Conservation (phyloP, 2,329 filamentous ascomycete genomes). For the Apiospora koreana region DNA sequence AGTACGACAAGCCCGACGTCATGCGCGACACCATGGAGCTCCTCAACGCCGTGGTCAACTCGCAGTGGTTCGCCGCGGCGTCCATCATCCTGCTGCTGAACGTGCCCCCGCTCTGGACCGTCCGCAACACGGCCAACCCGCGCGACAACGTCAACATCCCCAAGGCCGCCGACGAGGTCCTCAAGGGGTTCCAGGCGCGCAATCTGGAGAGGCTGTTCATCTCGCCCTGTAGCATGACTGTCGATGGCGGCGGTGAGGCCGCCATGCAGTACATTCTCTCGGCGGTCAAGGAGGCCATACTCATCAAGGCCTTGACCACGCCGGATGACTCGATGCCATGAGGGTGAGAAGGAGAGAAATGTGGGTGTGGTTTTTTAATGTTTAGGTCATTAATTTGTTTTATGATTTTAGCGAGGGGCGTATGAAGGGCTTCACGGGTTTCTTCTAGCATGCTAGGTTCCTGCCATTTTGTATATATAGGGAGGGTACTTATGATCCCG, state of each 20-base stretch:
- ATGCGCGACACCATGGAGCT: constrained; percentile 11
- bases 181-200: neutral
- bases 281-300: neutral
- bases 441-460: neutral
- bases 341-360: neutral
- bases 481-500: neutral
- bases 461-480: neutral
- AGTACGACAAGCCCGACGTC: constrained; percentile 9
- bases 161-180: constrained; percentile 8
- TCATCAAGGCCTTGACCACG: neutral
- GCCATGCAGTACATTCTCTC: neutral
- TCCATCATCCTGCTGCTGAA: constrained; percentile 11
- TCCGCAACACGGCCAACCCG: neutral
- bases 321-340: neutral
- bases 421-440: neutral
- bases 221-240: neutral
- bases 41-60: constrained; percentile 8
- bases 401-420: constrained; percentile 1
- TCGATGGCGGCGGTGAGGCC: neutral
- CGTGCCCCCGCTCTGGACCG: neutral
- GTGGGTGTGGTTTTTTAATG: neutral
- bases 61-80: constrained; percentile 12
- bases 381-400: neutral
- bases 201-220: constrained; percentile 2
- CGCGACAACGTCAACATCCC: constrained; percentile 10